Percentiles rank a stretch among this genome's conserved stretches.
These are phyloP conservation scores for Ceratobasidium sp. DNA, from an alignment of 1,284 basidiomycete species.

Conservation along the genomic window DNA sequence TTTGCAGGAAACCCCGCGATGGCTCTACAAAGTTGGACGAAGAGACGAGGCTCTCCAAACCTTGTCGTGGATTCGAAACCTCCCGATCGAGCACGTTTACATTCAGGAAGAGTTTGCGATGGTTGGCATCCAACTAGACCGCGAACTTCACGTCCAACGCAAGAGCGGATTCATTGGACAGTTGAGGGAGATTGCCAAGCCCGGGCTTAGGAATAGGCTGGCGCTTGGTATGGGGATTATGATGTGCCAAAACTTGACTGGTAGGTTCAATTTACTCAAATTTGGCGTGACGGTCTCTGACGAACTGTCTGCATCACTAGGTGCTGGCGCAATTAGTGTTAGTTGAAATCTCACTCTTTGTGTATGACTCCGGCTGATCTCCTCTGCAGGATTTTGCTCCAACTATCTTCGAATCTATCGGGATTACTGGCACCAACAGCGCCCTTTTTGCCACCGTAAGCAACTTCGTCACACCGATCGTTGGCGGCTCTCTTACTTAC, in stretches of 20 bases:
- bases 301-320: background rate
- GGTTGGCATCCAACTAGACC: constrained; percentile 44
- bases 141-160: constrained; percentile 46
- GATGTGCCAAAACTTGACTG: constrained; percentile 43
- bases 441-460: constrained; percentile 60
- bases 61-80: constrained; percentile 52
- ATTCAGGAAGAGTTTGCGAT: constrained; percentile 26
- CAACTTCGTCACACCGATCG: background rate
- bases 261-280: constrained; percentile 12
- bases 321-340: constrained; percentile 47
- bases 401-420: constrained; percentile 62
- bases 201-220: constrained; percentile 34
- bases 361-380: background rate
- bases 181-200: constrained; percentile 36
- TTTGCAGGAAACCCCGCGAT: constrained; percentile 55
- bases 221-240: constrained; percentile 44
- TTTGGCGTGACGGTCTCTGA: background rate
- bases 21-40: constrained; percentile 52
- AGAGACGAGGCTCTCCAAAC: constrained; percentile 51
- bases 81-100: constrained; percentile 52
- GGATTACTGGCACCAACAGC: constrained; percentile 59
- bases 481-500: background rate
- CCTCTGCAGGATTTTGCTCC: constrained; percentile 59
- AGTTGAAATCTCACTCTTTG: constrained; percentile 52
- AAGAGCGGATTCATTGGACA: constrained; percentile 24